Conservation (phyloP, 2,329 filamentous ascomycete species). For the Hirsutella minnesotensis region DNA sequence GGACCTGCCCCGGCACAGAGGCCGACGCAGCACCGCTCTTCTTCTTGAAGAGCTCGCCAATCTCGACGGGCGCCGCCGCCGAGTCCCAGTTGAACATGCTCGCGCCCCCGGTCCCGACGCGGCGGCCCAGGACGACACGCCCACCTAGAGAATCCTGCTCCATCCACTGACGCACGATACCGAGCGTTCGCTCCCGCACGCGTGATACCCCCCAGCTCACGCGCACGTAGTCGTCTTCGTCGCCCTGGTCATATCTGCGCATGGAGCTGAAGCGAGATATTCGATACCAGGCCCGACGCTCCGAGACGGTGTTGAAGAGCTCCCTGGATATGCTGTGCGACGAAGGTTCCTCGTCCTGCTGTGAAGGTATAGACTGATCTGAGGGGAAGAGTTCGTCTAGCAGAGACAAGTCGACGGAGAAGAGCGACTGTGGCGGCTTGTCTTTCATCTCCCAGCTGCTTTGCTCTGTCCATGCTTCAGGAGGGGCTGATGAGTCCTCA, state of each 20-base stretch:
- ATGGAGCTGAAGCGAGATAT: conserved; percentile 48
- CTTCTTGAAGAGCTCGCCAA: conserved; percentile 24
- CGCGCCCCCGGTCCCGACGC: conserved; percentile 27
- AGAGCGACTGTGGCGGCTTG: conserved; percentile 9
- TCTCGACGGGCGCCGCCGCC: conserved; percentile 34
- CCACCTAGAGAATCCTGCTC: conserved; percentile 49
- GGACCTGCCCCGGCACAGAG: too few species aligned
- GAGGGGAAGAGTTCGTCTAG: conserved; percentile 21
- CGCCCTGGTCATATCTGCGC: conserved; percentile 42
- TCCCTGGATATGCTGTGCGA: conserved; percentile 29
- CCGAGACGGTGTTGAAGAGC: conserved; percentile 39
- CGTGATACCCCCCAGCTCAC: conserved; percentile 46
- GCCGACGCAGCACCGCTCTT: conserved; percentile 9
- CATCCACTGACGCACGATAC: conserved; percentile 54
- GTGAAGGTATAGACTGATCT: conserved; percentile 8
- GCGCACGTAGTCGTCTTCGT: conserved; percentile 47
- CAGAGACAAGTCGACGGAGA: conserved; percentile 20
- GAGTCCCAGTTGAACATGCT: conserved; percentile 52
- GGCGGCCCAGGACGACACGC: conserved; percentile 26
- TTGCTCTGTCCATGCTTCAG: neutral
- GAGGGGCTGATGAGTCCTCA: neutral
- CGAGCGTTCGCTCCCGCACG: conserved; percentile 40
- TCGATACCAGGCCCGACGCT: conserved; percentile 55
- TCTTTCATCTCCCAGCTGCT: neutral
- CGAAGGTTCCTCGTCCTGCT: neutral